phyloP scores from a whole-genome alignment of 768 basidiomycete species.

The Russula sp. region DNA sequence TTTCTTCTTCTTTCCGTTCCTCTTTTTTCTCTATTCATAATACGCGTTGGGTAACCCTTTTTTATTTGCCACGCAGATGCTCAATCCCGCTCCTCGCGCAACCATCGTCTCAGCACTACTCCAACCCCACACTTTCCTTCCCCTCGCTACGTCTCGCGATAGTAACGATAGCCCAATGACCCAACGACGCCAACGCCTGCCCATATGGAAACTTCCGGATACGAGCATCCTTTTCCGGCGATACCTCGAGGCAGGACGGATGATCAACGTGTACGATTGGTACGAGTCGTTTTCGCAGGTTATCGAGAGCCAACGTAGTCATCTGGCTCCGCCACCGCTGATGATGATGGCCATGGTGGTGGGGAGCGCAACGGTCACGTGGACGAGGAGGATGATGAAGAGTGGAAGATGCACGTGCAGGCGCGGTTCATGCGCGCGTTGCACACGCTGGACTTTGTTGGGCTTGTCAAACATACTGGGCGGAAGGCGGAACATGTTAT shows the following conservation, averaged over 20 bases:
- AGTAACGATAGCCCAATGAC: not conserved
- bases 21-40: not conserved
- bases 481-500: conserved; percentile 75
- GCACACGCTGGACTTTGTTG: conserved; percentile 79
- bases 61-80: conserved; percentile 41
- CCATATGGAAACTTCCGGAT: conserved; percentile 61
- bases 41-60: not conserved
- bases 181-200: conserved; percentile 1
- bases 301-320: conserved; percentile 54
- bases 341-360: not conserved
- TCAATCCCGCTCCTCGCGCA: conserved; percentile 69
- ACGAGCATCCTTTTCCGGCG: conserved; percentile 72
- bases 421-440: conserved; percentile 75
- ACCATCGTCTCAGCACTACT: conserved; percentile 59
- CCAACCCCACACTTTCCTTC: conserved; percentile 50
- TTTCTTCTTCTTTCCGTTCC: not conserved
- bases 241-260: conserved; percentile 74
- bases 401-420: conserved; percentile 64
- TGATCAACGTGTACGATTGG: conserved; percentile 90
- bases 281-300: conserved; percentile 70
- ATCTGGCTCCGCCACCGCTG: conserved; percentile 21
- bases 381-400: conserved; percentile 41
- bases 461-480: conserved; percentile 75
- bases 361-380: conserved; percentile 32
- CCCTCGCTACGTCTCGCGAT: conserved; percentile 21